Evolutionary conservation across 1,284 basidiomycete species (phyloP).

Genomic region (Melampsora abietis-canadensis): DNA sequence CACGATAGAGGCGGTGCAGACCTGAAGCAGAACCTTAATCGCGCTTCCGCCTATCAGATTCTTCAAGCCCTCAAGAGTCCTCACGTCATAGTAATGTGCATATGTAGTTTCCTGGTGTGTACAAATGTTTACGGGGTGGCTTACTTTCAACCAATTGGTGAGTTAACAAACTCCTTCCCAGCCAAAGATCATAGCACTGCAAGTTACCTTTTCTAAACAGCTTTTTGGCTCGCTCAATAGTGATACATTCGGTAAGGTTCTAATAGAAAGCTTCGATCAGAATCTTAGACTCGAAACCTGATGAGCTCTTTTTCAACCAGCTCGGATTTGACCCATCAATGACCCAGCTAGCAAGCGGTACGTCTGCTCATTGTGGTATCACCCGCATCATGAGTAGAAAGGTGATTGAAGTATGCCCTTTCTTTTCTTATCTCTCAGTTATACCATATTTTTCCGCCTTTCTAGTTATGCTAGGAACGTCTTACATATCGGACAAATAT

Average conservation of each 20-base stretch:
- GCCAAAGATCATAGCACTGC: background rate
- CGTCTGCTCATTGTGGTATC: conserved; percentile 22
- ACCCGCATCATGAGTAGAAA: background rate
- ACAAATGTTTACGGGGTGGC: conserved; percentile 31
- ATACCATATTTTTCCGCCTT: conserved; percentile 2
- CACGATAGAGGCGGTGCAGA: background rate
- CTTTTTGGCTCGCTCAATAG: background rate
- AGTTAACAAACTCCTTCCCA: background rate
- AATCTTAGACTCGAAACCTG: too few relatives aligned
- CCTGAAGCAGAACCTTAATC: background rate
- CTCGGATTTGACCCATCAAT: conserved; percentile 25
- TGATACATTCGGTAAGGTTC: background rate
- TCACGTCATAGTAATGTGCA: conserved; percentile 25
- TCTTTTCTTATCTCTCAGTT: background rate
- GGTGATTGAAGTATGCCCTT: too few relatives aligned
- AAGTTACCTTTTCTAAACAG: background rate
- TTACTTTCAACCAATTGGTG: conserved; percentile 39
- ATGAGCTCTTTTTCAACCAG: background rate
- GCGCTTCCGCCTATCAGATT: conserved; percentile 25
- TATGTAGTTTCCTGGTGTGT: conserved; percentile 16
- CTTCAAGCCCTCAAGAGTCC: conserved; percentile 13
- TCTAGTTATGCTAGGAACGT: conserved; percentile 1
- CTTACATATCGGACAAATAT: conserved; percentile 11
- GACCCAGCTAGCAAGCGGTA: conserved; percentile 35
- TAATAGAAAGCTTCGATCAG: background rate